Percentiles rank a stretch among this genome's conserved stretches.
phyloP scores from a whole-genome alignment of 306 rosid species.

The Glycyrrhiza uralensis region DNA sequence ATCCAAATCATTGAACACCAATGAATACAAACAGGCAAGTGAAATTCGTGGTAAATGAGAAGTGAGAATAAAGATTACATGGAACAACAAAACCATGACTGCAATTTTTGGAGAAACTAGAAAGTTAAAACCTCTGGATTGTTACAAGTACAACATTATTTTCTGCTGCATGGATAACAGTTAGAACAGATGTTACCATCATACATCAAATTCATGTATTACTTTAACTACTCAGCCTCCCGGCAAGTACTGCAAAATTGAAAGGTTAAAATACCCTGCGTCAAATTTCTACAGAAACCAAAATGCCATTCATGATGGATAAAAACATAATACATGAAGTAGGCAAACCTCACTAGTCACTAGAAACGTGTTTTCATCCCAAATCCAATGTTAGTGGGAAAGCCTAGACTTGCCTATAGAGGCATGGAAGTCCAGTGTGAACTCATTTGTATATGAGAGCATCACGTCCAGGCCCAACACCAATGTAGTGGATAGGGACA shows the following conservation, averaged over 20 bases:
- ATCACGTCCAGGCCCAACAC: constrained; percentile 96
- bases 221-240: constrained; percentile 11
- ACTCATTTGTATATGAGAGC: constrained; percentile 76
- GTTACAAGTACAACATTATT: constrained; percentile 18
- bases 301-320: constrained; percentile 2
- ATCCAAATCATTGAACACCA: background rate
- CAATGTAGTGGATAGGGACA: constrained; percentile 83
- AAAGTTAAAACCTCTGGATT: background rate
- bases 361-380: constrained; percentile 15
- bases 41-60: background rate
- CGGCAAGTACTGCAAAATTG: constrained; percentile 12
- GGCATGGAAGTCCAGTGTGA: constrained; percentile 10
- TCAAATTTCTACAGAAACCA: constrained; percentile 7
- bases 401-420: constrained; percentile 29
- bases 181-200: constrained; percentile 10
- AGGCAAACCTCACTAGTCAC: constrained; percentile 35
- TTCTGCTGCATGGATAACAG: constrained; percentile 11
- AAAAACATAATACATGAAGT: constrained; percentile 25
- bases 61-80: background rate
- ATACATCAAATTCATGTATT: constrained; percentile 2
- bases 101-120: background rate
- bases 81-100: constrained; percentile 9
- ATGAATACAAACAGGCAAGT: background rate
- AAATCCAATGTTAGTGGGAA: constrained; percentile 21
- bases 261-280: background rate